Percentiles rank a stretch among this genome's conserved stretches.
phyloP scores from a whole-genome alignment of 768 basidiomycete species.

The Lanmaoa pseudosensibilis region DNA sequence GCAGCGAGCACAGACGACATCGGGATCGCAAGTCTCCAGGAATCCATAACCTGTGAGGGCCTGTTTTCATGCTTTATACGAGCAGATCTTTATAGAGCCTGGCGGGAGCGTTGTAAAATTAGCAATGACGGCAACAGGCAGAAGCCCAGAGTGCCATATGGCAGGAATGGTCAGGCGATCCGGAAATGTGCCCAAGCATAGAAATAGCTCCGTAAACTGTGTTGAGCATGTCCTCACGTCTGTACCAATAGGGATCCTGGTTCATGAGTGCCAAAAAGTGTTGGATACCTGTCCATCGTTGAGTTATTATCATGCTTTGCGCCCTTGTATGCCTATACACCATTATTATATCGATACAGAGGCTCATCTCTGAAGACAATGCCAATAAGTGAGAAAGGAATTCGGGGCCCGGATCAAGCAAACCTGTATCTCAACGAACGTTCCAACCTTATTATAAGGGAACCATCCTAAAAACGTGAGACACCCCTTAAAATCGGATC shows the following conservation, averaged over 20 bases:
- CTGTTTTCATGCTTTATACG: neutral
- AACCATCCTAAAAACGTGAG: neutral
- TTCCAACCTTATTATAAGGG: neutral
- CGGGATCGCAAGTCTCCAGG: neutral
- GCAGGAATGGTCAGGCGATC: neutral
- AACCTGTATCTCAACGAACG: conserved; percentile 4
- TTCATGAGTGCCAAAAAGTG: neutral
- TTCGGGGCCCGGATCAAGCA: neutral
- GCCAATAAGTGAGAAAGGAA: neutral
- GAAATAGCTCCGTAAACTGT: neutral
- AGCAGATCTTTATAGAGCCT: neutral
- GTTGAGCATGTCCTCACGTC: neutral
- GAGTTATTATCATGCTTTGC: neutral
- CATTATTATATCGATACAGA: neutral
- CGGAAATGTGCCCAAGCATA: neutral
- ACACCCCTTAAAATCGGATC: too few relatives aligned
- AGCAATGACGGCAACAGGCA: neutral
- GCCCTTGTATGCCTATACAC: neutral
- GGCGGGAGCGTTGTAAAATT: conserved; percentile 1
- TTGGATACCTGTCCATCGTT: neutral
- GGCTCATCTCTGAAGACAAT: neutral
- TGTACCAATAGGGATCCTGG: neutral
- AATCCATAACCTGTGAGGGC: neutral
- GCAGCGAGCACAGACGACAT: conserved; percentile 23
- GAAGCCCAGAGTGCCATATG: conserved; percentile 6